Evolutionary conservation across 148 eudicot species (phyloP).

Genomic region (Chenopodium quinoa): DNA sequence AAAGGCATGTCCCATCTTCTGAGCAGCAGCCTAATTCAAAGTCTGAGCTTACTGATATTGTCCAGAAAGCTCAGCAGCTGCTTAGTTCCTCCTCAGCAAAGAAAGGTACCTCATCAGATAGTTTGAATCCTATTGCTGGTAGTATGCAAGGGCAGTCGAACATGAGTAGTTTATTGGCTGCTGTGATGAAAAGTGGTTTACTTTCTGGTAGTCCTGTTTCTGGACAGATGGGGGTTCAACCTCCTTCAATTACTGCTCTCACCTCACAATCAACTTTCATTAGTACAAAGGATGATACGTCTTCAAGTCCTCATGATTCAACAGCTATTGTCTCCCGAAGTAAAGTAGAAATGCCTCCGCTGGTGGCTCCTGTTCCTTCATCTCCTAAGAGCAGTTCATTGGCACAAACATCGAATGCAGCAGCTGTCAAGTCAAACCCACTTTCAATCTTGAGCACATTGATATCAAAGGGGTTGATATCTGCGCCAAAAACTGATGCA

Average conservation of each 20-base stretch:
- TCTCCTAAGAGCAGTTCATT: conserved; percentile 28
- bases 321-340: conserved; percentile 27
- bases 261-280: conserved; percentile 24
- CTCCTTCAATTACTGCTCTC: conserved; percentile 36
- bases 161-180: conserved; percentile 56
- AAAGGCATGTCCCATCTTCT: conserved; percentile 30
- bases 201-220: conserved; percentile 32
- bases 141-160: conserved; percentile 41
- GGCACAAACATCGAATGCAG: conserved; percentile 34
- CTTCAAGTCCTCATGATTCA: conserved; percentile 25
- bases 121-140: conserved; percentile 34
- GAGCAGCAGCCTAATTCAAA: conserved; percentile 29
- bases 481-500: conserved; percentile 62
- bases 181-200: conserved; percentile 56
- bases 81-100: conserved; percentile 30
- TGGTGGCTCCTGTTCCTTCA: conserved; percentile 32
- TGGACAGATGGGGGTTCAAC: conserved; percentile 26
- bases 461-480: conserved; percentile 78
- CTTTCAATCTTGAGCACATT: conserved; percentile 74
- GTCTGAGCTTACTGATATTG: conserved; percentile 40
- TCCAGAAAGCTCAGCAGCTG: conserved; percentile 30
- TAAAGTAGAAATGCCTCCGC: conserved; percentile 43
- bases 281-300: conserved; percentile 24
- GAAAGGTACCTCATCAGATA: conserved; percentile 34
- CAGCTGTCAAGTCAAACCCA: conserved; percentile 43